Evolutionary conservation across 2,329 filamentous ascomycete genomes (phyloP).

Genomic region (Calcarisporium arbuscula): DNA sequence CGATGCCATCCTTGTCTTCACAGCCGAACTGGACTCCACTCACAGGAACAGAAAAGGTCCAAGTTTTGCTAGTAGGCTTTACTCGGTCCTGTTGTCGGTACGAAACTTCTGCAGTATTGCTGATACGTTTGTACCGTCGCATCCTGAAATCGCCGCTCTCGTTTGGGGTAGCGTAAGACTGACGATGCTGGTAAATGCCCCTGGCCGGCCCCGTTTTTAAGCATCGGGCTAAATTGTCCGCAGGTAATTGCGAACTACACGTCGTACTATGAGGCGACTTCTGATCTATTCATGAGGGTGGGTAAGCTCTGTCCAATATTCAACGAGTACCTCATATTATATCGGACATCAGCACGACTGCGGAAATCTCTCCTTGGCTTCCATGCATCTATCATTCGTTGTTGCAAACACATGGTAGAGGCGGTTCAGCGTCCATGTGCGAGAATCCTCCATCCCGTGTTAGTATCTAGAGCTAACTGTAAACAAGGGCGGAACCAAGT

Average conservation of each 20-base stretch:
- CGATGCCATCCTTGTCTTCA: constrained; percentile 26
- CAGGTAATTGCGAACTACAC: constrained; percentile 27
- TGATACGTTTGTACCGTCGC: constrained; percentile 29
- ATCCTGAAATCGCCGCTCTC: constrained; percentile 30
- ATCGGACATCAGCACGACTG: constrained; percentile 24
- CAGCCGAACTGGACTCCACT: constrained; percentile 21
- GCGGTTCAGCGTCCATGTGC: constrained; percentile 19
- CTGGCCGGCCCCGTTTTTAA: no score
- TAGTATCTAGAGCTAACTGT: no score
- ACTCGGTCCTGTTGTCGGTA: constrained; percentile 26
- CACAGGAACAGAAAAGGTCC: constrained; percentile 16
- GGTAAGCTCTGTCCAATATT: constrained; percentile 27
- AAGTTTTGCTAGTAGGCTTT: constrained; percentile 21
- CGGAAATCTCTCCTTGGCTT: constrained; percentile 27
- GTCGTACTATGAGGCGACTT: constrained; percentile 33
- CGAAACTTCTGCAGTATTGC: constrained; percentile 29
- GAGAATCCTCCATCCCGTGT: constrained; percentile 2
- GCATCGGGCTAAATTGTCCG: not conserved
- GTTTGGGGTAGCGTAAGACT: constrained; percentile 38
- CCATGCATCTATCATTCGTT: constrained; percentile 26
- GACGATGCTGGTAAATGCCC: constrained; percentile 28
- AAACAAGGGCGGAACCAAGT: constrained; percentile 15
- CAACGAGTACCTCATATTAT: constrained; percentile 28
- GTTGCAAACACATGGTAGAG: constrained; percentile 25
- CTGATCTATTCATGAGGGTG: constrained; percentile 28